Conservation (phyloP, 352 stramenopile species). For the Phytophthora hibernalis region DNA sequence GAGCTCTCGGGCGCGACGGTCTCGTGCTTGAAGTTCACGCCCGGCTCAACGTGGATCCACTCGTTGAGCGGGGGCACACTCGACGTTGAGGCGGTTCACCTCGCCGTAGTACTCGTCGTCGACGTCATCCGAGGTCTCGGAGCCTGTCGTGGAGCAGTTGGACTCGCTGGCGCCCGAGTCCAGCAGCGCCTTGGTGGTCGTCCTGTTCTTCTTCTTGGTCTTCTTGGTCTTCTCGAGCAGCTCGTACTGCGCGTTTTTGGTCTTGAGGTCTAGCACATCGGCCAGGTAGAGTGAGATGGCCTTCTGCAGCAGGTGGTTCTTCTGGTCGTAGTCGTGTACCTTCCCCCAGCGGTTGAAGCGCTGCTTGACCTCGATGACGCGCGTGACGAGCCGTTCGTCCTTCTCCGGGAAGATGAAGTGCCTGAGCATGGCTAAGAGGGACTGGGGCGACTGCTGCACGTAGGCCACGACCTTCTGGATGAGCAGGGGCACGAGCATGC, state of each 20-base stretch:
- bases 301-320: slow-evolving; percentile 63
- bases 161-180: slow-evolving; percentile 20
- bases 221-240: slow-evolving; percentile 51
- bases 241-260: slow-evolving; percentile 53
- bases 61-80: slow-evolving; percentile 48
- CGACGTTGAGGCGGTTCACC: slow-evolving; percentile 48
- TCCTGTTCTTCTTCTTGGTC: slow-evolving; percentile 35
- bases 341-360: slow-evolving; percentile 48
- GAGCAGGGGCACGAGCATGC: slow-evolving; percentile 60
- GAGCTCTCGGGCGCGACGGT: slow-evolving; percentile 34
- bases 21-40: slow-evolving; percentile 60
- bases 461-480: slow-evolving; percentile 49
- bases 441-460: slow-evolving; percentile 32
- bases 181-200: slow-evolving; percentile 9
- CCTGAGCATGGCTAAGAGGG: slow-evolving; percentile 27
- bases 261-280: slow-evolving; percentile 48
- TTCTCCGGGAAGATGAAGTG: slow-evolving; percentile 24
- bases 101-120: slow-evolving; percentile 38
- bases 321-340: slow-evolving; percentile 48
- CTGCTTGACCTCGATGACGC: slow-evolving; percentile 49
- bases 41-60: slow-evolving; percentile 55
- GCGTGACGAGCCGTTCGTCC: slow-evolving; percentile 30
- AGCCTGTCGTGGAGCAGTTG: slow-evolving; percentile 34
- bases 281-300: slow-evolving; percentile 57
- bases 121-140: slow-evolving; percentile 33